Percentiles rank a stretch among this genome's conserved stretches.
These are phyloP conservation scores for Aspergillus flavus DNA, from an alignment of 2,329 filamentous ascomycete genomes.

Conservation along the genomic window DNA sequence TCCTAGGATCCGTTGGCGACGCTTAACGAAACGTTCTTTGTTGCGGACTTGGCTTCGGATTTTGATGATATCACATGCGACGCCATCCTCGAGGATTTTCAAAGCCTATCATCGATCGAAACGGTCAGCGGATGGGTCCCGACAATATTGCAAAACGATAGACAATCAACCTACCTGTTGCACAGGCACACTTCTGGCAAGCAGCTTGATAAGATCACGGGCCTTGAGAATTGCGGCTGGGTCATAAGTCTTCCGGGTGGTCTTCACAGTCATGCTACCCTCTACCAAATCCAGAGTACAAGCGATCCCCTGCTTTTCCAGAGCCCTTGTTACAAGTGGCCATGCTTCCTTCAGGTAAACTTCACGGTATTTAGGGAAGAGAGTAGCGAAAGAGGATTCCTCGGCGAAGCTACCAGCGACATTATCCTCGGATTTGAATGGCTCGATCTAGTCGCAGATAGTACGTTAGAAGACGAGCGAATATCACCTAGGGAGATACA, in stretches of 20 bases:
- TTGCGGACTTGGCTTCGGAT: slow-evolving; percentile 87
- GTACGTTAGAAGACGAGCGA: slow-evolving; percentile 6
- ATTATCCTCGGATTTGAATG: slow-evolving; percentile 86
- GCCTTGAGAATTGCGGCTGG: slow-evolving; percentile 92
- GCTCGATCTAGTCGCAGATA: slow-evolving; percentile 61
- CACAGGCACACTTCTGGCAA: slow-evolving; percentile 87
- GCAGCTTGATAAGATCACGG: slow-evolving; percentile 88
- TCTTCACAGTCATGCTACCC: slow-evolving; percentile 95
- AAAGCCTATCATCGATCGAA: slow-evolving; percentile 59
- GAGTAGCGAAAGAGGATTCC: slow-evolving; percentile 79
- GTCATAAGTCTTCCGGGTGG: slow-evolving; percentile 87
- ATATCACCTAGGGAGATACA: background rate
- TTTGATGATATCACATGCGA: slow-evolving; percentile 95
- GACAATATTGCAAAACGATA: background rate
- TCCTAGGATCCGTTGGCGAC: slow-evolving; percentile 87
- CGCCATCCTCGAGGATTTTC: slow-evolving; percentile 89
- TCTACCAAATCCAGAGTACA: slow-evolving; percentile 94
- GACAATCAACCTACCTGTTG: slow-evolving; percentile 59
- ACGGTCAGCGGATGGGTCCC: background rate
- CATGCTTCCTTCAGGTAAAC: slow-evolving; percentile 89
- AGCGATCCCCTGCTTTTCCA: slow-evolving; percentile 85
- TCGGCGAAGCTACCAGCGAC: slow-evolving; percentile 82
- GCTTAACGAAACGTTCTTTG: slow-evolving; percentile 94
- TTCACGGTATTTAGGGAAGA: slow-evolving; percentile 97
- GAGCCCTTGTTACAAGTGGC: slow-evolving; percentile 83